phyloP scores from a whole-genome alignment of 352 stramenopile species.

The Pythium apleroticum region DNA sequence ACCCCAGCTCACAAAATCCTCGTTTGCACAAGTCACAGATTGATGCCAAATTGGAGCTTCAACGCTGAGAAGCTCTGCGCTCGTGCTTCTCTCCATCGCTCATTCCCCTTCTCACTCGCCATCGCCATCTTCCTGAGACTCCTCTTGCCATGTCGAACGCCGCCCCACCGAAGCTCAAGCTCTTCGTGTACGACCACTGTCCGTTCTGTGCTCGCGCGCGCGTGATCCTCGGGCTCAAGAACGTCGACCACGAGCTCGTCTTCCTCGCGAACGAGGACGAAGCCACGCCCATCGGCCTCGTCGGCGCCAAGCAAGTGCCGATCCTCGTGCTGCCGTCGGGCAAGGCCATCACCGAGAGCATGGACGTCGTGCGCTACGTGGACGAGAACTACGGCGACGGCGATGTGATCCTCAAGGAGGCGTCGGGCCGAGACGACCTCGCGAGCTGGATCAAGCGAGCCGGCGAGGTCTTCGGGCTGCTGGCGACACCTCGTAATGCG shows the following conservation, averaged over 20 bases:
- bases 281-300: slow-evolving; percentile 36
- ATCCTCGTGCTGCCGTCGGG: slow-evolving; percentile 23
- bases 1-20: too few species aligned
- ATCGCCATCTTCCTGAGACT: neutral
- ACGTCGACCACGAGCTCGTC: slow-evolving; percentile 33
- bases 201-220: slow-evolving; percentile 55
- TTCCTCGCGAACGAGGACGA: slow-evolving; percentile 48
- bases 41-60: too few species aligned
- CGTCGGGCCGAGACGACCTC: slow-evolving; percentile 37
- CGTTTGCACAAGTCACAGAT: too few species aligned
- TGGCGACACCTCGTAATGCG: slow-evolving; percentile 48
- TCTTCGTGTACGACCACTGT: slow-evolving; percentile 67
- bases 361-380: slow-evolving; percentile 50
- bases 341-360: slow-evolving; percentile 38
- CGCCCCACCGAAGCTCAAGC: slow-evolving; percentile 23
- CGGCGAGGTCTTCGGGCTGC: slow-evolving; percentile 33
- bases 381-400: slow-evolving; percentile 39
- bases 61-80: too few species aligned
- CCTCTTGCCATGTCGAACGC: slow-evolving; percentile 8
- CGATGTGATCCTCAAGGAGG: slow-evolving; percentile 29
- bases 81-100: neutral
- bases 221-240: slow-evolving; percentile 54
- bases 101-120: neutral
- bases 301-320: slow-evolving; percentile 40
- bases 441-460: slow-evolving; percentile 44